Evolutionary conservation across 2,329 filamentous ascomycete genomes (phyloP).

Genomic region (Calonectria naviculata): DNA sequence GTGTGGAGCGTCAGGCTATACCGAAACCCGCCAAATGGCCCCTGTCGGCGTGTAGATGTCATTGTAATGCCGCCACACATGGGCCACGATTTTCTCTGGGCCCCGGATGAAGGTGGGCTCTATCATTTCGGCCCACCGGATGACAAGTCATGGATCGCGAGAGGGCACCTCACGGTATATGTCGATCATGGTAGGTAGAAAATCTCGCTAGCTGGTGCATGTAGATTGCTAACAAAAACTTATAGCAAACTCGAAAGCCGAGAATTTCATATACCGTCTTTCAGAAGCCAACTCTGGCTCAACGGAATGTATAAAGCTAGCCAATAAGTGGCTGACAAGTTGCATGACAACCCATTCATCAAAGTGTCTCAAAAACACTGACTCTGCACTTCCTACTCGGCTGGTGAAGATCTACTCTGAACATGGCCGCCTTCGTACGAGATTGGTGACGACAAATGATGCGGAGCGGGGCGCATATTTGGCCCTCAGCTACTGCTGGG

Average conservation of each 20-base stretch:
- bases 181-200: background rate
- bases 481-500: conserved; percentile 1
- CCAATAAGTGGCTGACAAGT: background rate
- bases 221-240: too few relatives aligned
- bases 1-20: background rate
- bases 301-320: background rate
- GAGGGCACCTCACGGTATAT: background rate
- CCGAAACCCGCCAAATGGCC: background rate
- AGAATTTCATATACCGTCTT: background rate
- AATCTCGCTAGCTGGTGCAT: background rate
- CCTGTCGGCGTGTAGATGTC: background rate
- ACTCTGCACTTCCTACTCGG: background rate
- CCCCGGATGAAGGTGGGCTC: background rate
- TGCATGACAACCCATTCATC: background rate
- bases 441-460: background rate
- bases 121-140: background rate
- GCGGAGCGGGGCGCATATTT: background rate
- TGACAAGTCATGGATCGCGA: background rate
- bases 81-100: background rate
- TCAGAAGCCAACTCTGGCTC: background rate
- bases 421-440: background rate
- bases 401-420: background rate
- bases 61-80: background rate
- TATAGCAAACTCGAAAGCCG: background rate
- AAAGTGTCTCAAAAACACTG: background rate